A percentile compares a stretch with the other conserved stretches of the same genome.
Evolutionary conservation across 2,329 filamentous ascomycete species (phyloP).

Genomic region (Rachicladosporium sp.): DNA sequence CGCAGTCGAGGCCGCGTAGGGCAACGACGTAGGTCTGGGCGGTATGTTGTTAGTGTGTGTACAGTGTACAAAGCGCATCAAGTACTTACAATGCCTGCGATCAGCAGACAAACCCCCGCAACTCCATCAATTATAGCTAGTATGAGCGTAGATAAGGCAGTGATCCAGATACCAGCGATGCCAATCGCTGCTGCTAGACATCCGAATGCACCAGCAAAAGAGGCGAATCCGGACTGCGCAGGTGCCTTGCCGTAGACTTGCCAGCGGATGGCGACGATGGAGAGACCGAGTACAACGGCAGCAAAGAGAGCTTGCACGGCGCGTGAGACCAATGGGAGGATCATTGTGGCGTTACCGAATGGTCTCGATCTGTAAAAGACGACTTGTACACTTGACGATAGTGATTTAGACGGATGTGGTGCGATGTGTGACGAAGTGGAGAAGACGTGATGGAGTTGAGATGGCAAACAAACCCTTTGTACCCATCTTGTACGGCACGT

Average conservation of each 20-base stretch:
- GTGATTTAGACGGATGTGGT: too few relatives aligned
- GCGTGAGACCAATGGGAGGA: slow-evolving; percentile 9
- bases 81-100: slow-evolving; percentile 17
- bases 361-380: too few relatives aligned
- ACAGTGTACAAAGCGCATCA: too few relatives aligned
- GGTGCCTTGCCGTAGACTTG: slow-evolving; percentile 12
- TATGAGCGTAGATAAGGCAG: slow-evolving; percentile 10
- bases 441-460: too few relatives aligned
- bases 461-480: too few relatives aligned
- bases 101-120: slow-evolving; percentile 13
- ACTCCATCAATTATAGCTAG: slow-evolving; percentile 12
- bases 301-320: slow-evolving; percentile 14
- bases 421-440: too few relatives aligned
- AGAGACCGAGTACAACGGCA: slow-evolving; percentile 17
- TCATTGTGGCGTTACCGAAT: slow-evolving; percentile 2
- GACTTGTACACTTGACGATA: too few relatives aligned
- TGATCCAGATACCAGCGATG: slow-evolving; percentile 11
- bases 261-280: slow-evolving; percentile 13
- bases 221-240: slow-evolving; percentile 11
- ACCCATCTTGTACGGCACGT: too few relatives aligned
- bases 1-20: slow-evolving; percentile 10
- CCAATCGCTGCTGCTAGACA: slow-evolving; percentile 13
- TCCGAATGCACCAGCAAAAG: slow-evolving; percentile 16
- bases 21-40: slow-evolving; percentile 11
- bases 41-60: not conserved